Conservation (phyloP, 768 basidiomycete species). For the Naematelia encephala region DNA sequence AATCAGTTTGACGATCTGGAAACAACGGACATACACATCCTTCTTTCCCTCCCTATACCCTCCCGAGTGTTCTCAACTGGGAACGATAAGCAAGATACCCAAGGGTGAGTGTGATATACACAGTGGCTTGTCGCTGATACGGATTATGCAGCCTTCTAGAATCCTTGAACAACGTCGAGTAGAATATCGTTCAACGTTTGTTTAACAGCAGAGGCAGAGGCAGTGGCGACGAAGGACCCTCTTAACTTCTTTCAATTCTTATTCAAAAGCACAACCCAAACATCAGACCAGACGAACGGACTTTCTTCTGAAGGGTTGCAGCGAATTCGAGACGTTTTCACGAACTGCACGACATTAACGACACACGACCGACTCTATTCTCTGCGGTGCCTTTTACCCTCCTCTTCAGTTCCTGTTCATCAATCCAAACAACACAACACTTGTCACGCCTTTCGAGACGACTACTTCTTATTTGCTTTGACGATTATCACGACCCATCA, state of each 20-base stretch:
- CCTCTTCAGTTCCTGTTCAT: too few relatives aligned
- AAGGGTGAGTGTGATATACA: neutral
- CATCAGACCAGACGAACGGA: too few relatives aligned
- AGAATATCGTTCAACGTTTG: constrained; percentile 24
- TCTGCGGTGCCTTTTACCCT: neutral
- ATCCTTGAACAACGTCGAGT: neutral
- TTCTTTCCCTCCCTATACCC: neutral
- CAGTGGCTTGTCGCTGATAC: neutral
- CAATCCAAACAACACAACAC: constrained; percentile 1
- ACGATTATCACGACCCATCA: constrained; percentile 3
- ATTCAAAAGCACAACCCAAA: too few relatives aligned
- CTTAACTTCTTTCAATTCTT: neutral
- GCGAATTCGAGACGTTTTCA: constrained; percentile 4
- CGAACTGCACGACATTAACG: constrained; percentile 7
- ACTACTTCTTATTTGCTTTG: neutral
- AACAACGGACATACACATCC: neutral
- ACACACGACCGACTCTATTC: constrained; percentile 6
- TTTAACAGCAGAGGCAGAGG: neutral
- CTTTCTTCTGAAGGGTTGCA: too few relatives aligned
- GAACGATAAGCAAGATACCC: too few relatives aligned
- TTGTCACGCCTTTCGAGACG: neutral
- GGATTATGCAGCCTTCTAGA: neutral
- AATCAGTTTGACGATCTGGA: neutral
- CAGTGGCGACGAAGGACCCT: neutral
- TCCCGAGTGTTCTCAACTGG: too few relatives aligned